These are phyloP conservation scores for Hypoxylon trugodes DNA, from an alignment of 495 filamentous ascomycete species.

Conservation along the genomic window DNA sequence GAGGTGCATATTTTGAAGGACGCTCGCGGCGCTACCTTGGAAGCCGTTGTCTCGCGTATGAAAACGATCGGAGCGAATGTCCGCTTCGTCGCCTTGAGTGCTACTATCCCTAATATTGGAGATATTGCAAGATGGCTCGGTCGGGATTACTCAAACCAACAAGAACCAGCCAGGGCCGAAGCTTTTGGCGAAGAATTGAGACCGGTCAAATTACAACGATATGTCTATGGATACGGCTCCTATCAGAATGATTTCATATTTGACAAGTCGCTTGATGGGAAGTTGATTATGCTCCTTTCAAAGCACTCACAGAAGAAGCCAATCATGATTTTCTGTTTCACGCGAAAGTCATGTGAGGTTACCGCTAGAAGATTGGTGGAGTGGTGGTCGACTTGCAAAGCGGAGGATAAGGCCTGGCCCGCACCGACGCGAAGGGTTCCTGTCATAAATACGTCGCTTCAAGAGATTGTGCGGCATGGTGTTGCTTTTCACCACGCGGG, in stretches of 20 bases:
- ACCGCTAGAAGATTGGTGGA: slow-evolving; percentile 80
- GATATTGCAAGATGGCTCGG: slow-evolving; percentile 96
- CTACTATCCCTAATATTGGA: slow-evolving; percentile 90
- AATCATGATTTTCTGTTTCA: slow-evolving; percentile 93
- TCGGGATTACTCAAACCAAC: slow-evolving; percentile 69
- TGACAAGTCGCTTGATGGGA: slow-evolving; percentile 78
- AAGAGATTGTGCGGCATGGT: slow-evolving; percentile 69
- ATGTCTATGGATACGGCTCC: slow-evolving; percentile 77
- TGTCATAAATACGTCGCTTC: slow-evolving; percentile 68
- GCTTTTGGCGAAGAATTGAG: slow-evolving; percentile 92
- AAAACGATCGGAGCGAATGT: slow-evolving; percentile 88
- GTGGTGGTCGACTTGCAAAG: slow-evolving; percentile 66
- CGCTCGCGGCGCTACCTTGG: slow-evolving; percentile 84
- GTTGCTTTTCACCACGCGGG: slow-evolving; percentile 97
- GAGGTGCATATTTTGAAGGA: slow-evolving; percentile 97
- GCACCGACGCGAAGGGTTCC: slow-evolving; percentile 63
- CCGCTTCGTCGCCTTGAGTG: slow-evolving; percentile 90
- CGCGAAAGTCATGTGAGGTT: slow-evolving; percentile 74
- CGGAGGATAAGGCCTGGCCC: slow-evolving; percentile 72
- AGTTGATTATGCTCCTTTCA: slow-evolving; percentile 77
- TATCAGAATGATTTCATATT: slow-evolving; percentile 84
- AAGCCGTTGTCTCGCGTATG: slow-evolving; percentile 97
- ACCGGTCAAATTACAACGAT: slow-evolving; percentile 85
- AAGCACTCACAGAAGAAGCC: slow-evolving; percentile 83
- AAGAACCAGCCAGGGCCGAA: slow-evolving; percentile 75